Conservation (phyloP, 1,139 yeast genomes). For the Eremothecium coryli region DNA sequence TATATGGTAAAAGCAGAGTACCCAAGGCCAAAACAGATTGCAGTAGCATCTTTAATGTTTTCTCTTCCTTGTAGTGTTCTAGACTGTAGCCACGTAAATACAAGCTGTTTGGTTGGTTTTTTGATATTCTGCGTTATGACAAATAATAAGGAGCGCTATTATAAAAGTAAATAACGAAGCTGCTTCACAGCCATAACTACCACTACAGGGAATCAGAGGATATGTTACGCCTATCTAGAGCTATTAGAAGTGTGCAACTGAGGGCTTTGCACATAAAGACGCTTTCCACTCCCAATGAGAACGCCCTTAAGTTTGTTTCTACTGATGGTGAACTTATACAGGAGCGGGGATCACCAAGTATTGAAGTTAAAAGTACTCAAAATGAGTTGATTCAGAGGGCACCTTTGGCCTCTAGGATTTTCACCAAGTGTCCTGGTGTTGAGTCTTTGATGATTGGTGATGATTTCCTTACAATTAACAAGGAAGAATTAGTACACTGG, state of each 20-base stretch:
- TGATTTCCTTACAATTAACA: constrained; percentile 79
- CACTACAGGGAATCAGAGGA: no score
- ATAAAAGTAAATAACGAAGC: no score
- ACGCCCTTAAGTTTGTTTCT: constrained; percentile 86
- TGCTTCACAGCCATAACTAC: no score
- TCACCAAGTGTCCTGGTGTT: constrained; percentile 71
- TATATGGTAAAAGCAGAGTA: constrained; percentile 10
- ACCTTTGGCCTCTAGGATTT: constrained; percentile 71
- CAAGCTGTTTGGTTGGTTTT: no score
- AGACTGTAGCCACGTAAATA: no score
- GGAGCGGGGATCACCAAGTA: constrained; percentile 46
- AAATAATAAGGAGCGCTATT: no score
- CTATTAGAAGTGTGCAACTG: constrained; percentile 1
- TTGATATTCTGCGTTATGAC: no score
- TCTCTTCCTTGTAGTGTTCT: no score
- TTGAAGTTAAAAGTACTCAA: constrained; percentile 43
- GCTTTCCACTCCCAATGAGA: constrained; percentile 77
- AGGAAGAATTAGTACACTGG: constrained; percentile 55
- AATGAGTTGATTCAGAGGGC: constrained; percentile 58
- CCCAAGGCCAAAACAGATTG: neutral
- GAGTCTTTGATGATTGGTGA: constrained; percentile 82
- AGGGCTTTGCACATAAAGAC: constrained; percentile 40
- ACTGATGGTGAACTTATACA: constrained; percentile 46
- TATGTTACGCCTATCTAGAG: constrained; percentile 1
- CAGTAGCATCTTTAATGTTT: neutral